Conservation (phyloP, 495 filamentous ascomycete species). For the Daldinia decipiens region DNA sequence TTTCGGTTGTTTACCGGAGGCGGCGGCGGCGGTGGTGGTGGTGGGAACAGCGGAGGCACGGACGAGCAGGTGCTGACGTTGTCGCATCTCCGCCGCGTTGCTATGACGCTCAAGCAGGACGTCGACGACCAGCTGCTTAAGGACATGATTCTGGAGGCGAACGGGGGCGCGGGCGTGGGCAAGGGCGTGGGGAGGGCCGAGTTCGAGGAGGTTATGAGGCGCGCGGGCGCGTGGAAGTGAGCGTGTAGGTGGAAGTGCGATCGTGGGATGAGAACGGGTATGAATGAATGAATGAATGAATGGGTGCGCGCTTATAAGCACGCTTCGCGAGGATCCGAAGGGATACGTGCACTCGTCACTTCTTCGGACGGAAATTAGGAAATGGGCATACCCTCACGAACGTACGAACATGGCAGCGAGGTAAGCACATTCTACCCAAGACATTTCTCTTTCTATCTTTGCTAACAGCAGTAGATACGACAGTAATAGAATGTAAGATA, state of each 20-base stretch:
- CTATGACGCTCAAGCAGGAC: slow-evolving; percentile 81
- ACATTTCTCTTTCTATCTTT: not conserved
- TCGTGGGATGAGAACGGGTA: not conserved
- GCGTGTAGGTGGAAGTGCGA: not conserved
- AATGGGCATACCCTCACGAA: not conserved
- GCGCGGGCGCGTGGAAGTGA: slow-evolving; percentile 81
- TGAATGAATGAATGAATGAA: not conserved
- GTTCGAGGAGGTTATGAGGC: slow-evolving; percentile 85
- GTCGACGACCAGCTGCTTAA: slow-evolving; percentile 80
- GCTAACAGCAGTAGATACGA: not conserved
- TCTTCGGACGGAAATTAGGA: not conserved
- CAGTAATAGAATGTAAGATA: too few species aligned
- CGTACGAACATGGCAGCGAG: not conserved
- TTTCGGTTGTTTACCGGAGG: slow-evolving; percentile 73
- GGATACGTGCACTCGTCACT: not conserved
- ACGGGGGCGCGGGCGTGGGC: slow-evolving; percentile 76
- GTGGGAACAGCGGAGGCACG: too few species aligned
- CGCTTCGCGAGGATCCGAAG: not conserved
- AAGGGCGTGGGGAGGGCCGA: slow-evolving; percentile 79
- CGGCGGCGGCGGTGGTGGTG: too few species aligned
- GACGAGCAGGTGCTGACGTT: slow-evolving; percentile 81
- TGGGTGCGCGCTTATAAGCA: not conserved
- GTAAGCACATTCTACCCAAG: not conserved
- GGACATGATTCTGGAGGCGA: slow-evolving; percentile 95
- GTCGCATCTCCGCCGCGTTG: slow-evolving; percentile 78